Base-by-base conservation (phyloP, 2,329 filamentous ascomycete species). In the Phialemoniopsis sp. region DNA sequence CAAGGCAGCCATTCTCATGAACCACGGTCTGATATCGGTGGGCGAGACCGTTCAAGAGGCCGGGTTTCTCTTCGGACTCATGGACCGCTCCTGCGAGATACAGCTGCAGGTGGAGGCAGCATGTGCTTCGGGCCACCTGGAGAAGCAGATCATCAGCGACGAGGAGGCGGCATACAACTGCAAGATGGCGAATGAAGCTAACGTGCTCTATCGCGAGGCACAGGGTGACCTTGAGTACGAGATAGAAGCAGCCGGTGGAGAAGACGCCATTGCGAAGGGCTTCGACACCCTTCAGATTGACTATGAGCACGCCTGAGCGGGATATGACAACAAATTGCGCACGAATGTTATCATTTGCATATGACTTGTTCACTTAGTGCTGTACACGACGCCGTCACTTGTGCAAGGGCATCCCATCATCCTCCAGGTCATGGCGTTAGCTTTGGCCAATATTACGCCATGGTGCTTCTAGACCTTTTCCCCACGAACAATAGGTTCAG, bases 21-120 rank as follows among this genome's bases (percentile, higher is more conserved):
- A 88, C 55, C 85, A 89, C 59, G 85, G 85, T 0, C 62, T 89
- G 29, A 59, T 89, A 37, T 86, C 82, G 0, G 83, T 87, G 0
- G 85, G 85, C 4, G 52, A 59, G 7, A 89, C 85, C 0, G 84
- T 89, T 3, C 85, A 89, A 53, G 85, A 89, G 59, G 85, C 85
- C 2, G 80, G 79, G 1, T 89, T 82, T 57, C 58, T 87, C 37
- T 85, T 87, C 54, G 79, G 77, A 0, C 62, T 84, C 33, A 69
- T 87, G 57, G 85, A 89, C 58, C 70, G 82, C 36, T 79, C 75
- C 34, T 88, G 85, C 55, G 71, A 78, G 40, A 73, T 85, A 26
- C 84, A 89, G 62, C 63, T 87, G 37, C 64, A 73, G 48, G 78
- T 80, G 29, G 85, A 89, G 61, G 82, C 83, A 0, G 83, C 85